phyloP scores from a whole-genome alignment of 495 filamentous ascomycete genomes.

The Penicillium lagena region DNA sequence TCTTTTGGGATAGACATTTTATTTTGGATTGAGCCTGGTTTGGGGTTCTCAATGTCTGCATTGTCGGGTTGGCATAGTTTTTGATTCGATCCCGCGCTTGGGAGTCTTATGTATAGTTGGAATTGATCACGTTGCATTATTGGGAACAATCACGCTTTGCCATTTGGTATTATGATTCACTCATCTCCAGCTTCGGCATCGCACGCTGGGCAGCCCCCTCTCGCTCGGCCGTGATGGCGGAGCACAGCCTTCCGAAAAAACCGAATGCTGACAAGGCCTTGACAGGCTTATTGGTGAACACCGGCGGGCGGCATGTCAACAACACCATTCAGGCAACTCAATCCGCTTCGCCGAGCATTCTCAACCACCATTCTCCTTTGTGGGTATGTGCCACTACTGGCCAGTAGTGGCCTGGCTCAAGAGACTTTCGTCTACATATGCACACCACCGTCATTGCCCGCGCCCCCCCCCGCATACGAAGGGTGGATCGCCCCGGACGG shows the following conservation, averaged over 20 bases:
- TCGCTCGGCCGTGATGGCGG: neutral
- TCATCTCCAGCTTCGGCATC: neutral
- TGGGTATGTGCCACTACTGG: too few relatives aligned
- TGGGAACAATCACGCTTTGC: too few relatives aligned
- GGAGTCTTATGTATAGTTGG: too few relatives aligned
- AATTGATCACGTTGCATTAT: too few relatives aligned
- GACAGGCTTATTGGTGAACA: neutral
- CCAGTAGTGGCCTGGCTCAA: too few relatives aligned
- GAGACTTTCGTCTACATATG: neutral
- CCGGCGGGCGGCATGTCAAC: neutral
- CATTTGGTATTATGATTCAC: too few relatives aligned
- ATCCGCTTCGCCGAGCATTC: too few relatives aligned
- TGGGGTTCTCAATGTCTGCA: conserved; percentile 5
- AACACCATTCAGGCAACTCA: too few relatives aligned
- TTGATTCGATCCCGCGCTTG: too few relatives aligned
- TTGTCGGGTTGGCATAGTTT: conserved; percentile 1
- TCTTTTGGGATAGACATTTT: conserved; percentile 4
- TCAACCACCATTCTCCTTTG: too few relatives aligned
- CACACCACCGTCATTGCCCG: conserved; percentile 5
- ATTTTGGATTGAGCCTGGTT: neutral
- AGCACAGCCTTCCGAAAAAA: conserved; percentile 5
- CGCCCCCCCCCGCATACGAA: conserved; percentile 9
- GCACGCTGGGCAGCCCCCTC: too few relatives aligned
- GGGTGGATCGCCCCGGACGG: conserved; percentile 1
- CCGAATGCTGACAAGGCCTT: neutral